Evolutionary conservation across 2,329 filamentous ascomycete species (phyloP), one percentile per base, ranked within the genome.

Genomic region (Aureobasidium sp.): DNA sequence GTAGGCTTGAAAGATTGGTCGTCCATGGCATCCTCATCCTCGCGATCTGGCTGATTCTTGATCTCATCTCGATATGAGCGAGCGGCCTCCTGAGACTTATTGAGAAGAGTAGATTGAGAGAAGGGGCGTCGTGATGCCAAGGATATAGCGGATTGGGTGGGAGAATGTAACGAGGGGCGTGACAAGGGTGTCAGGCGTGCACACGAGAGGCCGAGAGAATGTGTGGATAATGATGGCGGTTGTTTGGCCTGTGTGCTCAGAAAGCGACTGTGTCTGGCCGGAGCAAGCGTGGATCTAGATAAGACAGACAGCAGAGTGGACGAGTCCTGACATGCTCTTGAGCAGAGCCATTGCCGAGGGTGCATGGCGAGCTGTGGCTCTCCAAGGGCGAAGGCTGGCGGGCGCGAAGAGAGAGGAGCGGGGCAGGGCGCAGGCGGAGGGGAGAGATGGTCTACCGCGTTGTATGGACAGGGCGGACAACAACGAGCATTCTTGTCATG

Each of bases 1-100:
- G 90, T 92, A 68, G 84, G 81, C 66, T 82, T 82, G 71, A 92
- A 90, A 26, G 81, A 84, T 63, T 79, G 75, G 34, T 87, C 83
- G 60, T 84, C 79, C 50, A 84, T 83, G 32, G 77, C 74, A 41
- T 77, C 75, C 10, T 71, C 69, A 17, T 73, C 71, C 34, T 79
- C 77, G n/a, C 64, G 65, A 9, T 69, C 66, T 53, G 71, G 68
- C 26, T 59, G 59, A 9, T 63, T 61, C 32, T 63, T 64, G 20
- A 59, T 43, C 51, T 68, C 66, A 36, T 67, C 63, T 41, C 53
- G 44, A 27, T 65, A 68, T 34, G 64, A 65, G 17, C 64, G 61
- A 7, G 63, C 53, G 6, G 61, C 59, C 20, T 63, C 57, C 60
- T 62, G 65, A 20, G 62, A 62, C 65, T 66, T 65, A 43, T 39